Conservation (phyloP, 257 asterid genomes). For the Gentiana dahurica region DNA sequence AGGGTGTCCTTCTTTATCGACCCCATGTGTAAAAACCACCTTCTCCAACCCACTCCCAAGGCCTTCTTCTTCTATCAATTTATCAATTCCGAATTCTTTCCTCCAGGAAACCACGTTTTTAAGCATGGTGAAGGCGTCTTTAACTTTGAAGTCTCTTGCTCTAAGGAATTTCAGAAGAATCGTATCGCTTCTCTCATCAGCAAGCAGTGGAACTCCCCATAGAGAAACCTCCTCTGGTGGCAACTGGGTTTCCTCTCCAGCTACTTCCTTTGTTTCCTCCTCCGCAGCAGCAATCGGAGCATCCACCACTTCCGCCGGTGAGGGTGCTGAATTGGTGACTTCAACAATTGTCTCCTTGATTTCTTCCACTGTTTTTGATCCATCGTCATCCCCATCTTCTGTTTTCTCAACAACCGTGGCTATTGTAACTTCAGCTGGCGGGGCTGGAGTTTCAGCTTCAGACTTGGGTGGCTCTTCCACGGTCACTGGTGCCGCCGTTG, state of each 20-base stretch:
- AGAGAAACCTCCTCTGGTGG: constrained; percentile 74
- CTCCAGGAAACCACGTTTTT: constrained; percentile 84
- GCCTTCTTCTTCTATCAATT: constrained; percentile 43
- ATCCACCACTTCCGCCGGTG: constrained; percentile 30
- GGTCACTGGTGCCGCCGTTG: constrained; percentile 13
- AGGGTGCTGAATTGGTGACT: constrained; percentile 44
- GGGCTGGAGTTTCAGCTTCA: constrained; percentile 13
- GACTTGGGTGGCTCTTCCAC: constrained; percentile 18
- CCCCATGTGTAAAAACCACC: constrained; percentile 72
- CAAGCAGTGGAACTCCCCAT: constrained; percentile 75
- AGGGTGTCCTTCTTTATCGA: constrained; percentile 83
- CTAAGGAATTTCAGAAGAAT: constrained; percentile 80
- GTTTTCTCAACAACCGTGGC: constrained; percentile 19
- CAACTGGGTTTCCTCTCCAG: constrained; percentile 17
- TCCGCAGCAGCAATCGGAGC: constrained; percentile 20
- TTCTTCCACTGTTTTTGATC: constrained; percentile 35
- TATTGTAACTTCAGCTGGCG: background rate
- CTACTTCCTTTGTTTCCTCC: constrained; percentile 13
- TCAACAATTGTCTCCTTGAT: constrained; percentile 81
- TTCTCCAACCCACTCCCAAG: constrained; percentile 60
- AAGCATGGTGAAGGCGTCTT: constrained; percentile 80
- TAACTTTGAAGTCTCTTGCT: constrained; percentile 88
- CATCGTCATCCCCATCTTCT: constrained; percentile 15
- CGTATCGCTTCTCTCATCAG: constrained; percentile 65
- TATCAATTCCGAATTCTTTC: constrained; percentile 63